Conservation (phyloP, 768 basidiomycete species). For the Suillus placidus region DNA sequence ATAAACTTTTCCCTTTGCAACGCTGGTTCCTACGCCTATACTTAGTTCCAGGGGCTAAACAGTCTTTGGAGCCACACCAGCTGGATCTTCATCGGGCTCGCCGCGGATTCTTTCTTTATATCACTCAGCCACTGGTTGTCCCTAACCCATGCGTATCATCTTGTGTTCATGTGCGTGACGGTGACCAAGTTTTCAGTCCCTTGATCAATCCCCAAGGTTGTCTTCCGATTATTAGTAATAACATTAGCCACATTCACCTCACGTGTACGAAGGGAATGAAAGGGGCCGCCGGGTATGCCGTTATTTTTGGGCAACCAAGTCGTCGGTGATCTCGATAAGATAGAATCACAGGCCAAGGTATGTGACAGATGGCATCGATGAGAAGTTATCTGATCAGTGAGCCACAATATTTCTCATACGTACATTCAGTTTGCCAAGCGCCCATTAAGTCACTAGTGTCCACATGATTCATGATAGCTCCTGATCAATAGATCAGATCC, state of each 20-base stretch:
- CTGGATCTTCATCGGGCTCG: background rate
- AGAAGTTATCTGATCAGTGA: background rate
- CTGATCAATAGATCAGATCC: background rate
- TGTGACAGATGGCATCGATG: too few relatives aligned
- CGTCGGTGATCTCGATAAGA: background rate
- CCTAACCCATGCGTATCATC: background rate
- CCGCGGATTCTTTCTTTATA: background rate
- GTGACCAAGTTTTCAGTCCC: background rate
- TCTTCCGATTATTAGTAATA: background rate
- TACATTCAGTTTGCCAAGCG: background rate
- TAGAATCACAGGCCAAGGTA: background rate
- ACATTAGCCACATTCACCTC: background rate
- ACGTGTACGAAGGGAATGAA: slow-evolving; percentile 1
- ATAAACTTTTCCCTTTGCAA: background rate
- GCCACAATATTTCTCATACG: background rate
- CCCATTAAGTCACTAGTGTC: background rate
- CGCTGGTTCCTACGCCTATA: background rate
- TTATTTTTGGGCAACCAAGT: background rate
- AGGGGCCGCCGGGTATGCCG: too few relatives aligned
- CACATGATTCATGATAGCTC: background rate
- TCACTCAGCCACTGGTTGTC: background rate
- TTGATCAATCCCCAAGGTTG: background rate
- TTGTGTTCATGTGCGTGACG: background rate
- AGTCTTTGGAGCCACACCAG: background rate
- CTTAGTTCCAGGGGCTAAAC: background rate